Conservation (phyloP, 2,329 filamentous ascomycete genomes). For the Phialemoniopsis sp. region DNA sequence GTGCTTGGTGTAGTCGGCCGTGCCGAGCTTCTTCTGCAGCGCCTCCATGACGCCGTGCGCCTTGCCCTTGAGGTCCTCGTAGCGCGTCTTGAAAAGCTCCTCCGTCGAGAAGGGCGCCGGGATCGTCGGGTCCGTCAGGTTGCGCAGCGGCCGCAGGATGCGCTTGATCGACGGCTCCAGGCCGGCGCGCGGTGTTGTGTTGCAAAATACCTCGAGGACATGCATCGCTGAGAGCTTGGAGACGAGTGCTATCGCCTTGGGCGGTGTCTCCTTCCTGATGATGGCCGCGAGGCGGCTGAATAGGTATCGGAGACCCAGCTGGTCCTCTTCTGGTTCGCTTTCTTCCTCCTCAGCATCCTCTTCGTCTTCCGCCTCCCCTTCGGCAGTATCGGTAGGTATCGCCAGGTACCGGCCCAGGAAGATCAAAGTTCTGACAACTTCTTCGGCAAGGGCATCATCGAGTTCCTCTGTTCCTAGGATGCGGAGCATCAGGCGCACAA, state of each 20-base stretch:
- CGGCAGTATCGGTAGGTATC: slow-evolving; percentile 44
- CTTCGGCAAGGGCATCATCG: slow-evolving; percentile 70
- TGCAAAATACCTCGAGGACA: slow-evolving; percentile 66
- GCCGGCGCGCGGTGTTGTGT: slow-evolving; percentile 52
- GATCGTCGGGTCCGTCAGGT: slow-evolving; percentile 78
- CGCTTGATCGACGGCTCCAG: slow-evolving; percentile 60
- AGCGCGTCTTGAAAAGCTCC: slow-evolving; percentile 61
- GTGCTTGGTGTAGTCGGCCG: slow-evolving; percentile 70
- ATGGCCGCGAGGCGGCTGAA: slow-evolving; percentile 76
- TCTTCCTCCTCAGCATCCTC: slow-evolving; percentile 41
- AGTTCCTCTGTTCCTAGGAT: slow-evolving; percentile 60
- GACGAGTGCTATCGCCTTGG: slow-evolving; percentile 59
- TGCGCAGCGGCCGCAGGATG: slow-evolving; percentile 62
- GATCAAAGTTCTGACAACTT: slow-evolving; percentile 75
- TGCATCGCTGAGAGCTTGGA: slow-evolving; percentile 74
- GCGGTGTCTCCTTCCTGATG: slow-evolving; percentile 69
- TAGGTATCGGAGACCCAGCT: slow-evolving; percentile 52
- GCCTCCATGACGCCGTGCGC: slow-evolving; percentile 74
- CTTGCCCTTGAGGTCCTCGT: slow-evolving; percentile 67
- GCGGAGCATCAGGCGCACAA: slow-evolving; percentile 43
- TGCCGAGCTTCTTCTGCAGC: slow-evolving; percentile 83
- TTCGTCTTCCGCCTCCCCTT: slow-evolving; percentile 35
- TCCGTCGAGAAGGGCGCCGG: slow-evolving; percentile 68
- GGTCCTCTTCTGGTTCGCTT: slow-evolving; percentile 36
- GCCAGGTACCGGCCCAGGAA: slow-evolving; percentile 68